These are phyloP conservation scores for Inga leiocalycina DNA, from an alignment of 306 rosid species.

Conservation along the genomic window DNA sequence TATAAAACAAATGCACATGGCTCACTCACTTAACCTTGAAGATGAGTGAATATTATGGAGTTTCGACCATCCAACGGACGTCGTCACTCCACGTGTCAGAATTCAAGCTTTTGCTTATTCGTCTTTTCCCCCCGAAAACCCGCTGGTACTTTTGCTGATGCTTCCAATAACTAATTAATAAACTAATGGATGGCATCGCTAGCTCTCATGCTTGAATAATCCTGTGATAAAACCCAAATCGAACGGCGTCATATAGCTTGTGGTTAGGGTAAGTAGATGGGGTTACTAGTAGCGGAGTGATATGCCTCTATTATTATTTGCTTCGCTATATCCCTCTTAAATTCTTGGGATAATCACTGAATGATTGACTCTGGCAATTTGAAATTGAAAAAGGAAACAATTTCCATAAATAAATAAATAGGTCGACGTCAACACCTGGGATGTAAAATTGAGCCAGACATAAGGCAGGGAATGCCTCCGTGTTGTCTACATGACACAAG, in stretches of 20 bases:
- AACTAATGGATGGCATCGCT: conserved; percentile 6
- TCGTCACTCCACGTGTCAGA: conserved; percentile 46
- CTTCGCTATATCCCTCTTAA: conserved; percentile 45
- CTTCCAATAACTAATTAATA: conserved; percentile 37
- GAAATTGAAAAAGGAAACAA: not conserved
- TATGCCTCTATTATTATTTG: not conserved
- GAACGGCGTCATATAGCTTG: not conserved
- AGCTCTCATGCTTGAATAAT: conserved; percentile 16
- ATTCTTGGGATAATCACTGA: conserved; percentile 53
- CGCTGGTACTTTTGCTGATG: conserved; percentile 62
- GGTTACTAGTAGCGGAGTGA: not conserved
- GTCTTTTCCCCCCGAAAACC: conserved; percentile 78
- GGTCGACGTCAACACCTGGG: conserved; percentile 15
- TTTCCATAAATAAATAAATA: not conserved
- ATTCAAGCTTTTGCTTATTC: conserved; percentile 56
- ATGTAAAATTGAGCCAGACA: not conserved
- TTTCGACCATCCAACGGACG: conserved; percentile 40
- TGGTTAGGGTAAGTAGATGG: not conserved
- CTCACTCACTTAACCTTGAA: not conserved
- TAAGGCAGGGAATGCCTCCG: not conserved
- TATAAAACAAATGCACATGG: too few relatives aligned
- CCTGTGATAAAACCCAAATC: not conserved
- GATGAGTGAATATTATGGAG: conserved; percentile 12
- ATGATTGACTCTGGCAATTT: conserved; percentile 44
- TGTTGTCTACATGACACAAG: not conserved